Evolutionary conservation across 495 filamentous ascomycete genomes (phyloP).

Genomic region (Podospora comata): DNA sequence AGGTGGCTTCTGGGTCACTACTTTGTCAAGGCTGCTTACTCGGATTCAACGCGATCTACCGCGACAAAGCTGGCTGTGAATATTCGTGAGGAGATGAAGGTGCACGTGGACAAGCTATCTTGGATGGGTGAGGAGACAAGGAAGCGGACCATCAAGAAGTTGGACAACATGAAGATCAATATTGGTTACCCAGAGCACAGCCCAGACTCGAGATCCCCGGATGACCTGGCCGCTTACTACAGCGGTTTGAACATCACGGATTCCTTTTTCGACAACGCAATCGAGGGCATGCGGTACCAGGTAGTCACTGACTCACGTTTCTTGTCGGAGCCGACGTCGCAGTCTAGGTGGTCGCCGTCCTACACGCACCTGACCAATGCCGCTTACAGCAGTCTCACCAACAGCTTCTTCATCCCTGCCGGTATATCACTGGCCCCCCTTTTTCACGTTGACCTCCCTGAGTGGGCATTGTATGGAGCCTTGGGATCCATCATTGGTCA

Average conservation of each 20-base stretch:
- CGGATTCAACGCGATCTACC: constrained; percentile 59
- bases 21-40: constrained; percentile 65
- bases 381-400: constrained; percentile 61
- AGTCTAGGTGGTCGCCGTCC: constrained; percentile 62
- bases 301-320: constrained; percentile 49
- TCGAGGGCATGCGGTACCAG: constrained; percentile 47
- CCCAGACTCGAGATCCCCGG: constrained; percentile 59
- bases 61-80: constrained; percentile 69
- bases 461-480: constrained; percentile 66
- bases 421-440: constrained; percentile 68
- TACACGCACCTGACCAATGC: constrained; percentile 55
- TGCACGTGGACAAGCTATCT: constrained; percentile 51
- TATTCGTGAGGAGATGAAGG: constrained; percentile 60
- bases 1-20: constrained; percentile 56
- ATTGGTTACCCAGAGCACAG: constrained; percentile 59
- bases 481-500: constrained; percentile 46
- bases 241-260: constrained; percentile 49
- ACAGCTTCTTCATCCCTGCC: constrained; percentile 69
- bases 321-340: constrained; percentile 59
- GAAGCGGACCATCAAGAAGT: constrained; percentile 61
- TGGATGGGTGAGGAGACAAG: constrained; percentile 71
- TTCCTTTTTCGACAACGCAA: constrained; percentile 59
- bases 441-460: constrained; percentile 62
- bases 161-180: constrained; percentile 68
- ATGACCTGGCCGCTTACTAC: constrained; percentile 59